phyloP scores from a whole-genome alignment of 2,329 filamentous ascomycete genomes.

The Xylariomycetidae sp. region DNA sequence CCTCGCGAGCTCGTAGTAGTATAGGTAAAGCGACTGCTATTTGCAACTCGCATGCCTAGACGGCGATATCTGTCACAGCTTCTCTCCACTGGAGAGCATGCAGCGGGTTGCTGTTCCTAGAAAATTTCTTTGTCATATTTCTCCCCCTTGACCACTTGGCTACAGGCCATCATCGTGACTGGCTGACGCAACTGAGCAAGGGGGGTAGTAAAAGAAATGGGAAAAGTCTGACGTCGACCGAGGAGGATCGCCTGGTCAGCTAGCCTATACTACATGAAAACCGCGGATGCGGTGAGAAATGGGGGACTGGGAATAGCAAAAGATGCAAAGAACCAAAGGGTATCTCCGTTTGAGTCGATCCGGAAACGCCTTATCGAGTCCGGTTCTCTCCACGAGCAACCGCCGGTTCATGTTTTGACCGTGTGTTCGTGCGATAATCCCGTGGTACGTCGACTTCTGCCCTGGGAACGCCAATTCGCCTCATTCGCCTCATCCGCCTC shows the following conservation, averaged over 20 bases:
- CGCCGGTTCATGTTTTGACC: no score
- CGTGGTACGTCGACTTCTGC: no score
- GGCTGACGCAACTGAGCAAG: constrained; percentile 15
- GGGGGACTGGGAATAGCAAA: neutral
- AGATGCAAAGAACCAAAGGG: neutral
- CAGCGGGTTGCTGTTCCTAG: neutral
- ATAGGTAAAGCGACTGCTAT: no score
- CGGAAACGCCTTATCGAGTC: neutral
- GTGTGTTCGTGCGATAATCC: no score
- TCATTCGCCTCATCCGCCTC: no score
- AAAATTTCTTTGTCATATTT: constrained; percentile 12
- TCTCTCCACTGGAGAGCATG: constrained; percentile 2
- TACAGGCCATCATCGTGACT: constrained; percentile 10
- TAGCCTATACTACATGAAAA: constrained; percentile 1
- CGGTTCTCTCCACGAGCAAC: no score
- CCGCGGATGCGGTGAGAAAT: neutral
- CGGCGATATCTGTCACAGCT: no score
- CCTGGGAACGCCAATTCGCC: no score
- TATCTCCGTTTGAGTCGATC: neutral
- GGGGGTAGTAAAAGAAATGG: constrained; percentile 7
- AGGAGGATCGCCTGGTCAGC: no score
- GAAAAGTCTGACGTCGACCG: neutral
- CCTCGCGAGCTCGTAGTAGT: no score
- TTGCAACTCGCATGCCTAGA: no score
- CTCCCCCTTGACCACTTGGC: constrained; percentile 25